These are phyloP conservation scores for Candida broadrunensis DNA, from an alignment of 805 yeast species.

Conservation along the genomic window DNA sequence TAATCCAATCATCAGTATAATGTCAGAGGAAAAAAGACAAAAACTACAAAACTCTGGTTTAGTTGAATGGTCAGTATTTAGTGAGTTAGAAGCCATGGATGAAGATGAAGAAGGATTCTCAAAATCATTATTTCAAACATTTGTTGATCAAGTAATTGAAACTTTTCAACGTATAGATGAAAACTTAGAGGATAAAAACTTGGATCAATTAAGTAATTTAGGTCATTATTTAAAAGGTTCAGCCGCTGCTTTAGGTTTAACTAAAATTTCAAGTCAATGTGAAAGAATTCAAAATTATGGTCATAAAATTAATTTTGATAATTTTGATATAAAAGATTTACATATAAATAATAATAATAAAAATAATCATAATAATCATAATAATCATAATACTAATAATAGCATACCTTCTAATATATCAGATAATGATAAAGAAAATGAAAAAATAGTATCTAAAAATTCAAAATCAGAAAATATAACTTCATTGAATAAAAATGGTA, in stretches of 20 bases:
- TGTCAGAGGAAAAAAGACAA: slow-evolving; percentile 16
- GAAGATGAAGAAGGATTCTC: slow-evolving; percentile 95
- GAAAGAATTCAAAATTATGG: slow-evolving; percentile 94
- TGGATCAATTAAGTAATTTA: slow-evolving; percentile 62
- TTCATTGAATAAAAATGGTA: neutral
- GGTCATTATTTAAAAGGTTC: slow-evolving; percentile 96
- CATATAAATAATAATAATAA: neutral
- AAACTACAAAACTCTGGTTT: slow-evolving; percentile 53
- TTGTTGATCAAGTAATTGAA: slow-evolving; percentile 82
- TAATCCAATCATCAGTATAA: slow-evolving; percentile 2
- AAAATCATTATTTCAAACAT: slow-evolving; percentile 71
- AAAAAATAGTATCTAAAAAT: neutral
- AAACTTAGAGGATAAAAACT: slow-evolving; percentile 44
- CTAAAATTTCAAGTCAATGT: slow-evolving; percentile 79
- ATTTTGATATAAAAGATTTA: slow-evolving; percentile 15
- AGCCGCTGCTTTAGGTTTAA: slow-evolving; percentile 89
- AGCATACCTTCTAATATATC: neutral
- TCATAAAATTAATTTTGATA: slow-evolving; percentile 42
- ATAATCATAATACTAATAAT: neutral
- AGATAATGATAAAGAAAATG: neutral
- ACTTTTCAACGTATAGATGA: slow-evolving; percentile 72
- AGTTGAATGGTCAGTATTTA: slow-evolving; percentile 85
- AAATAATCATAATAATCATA: neutral
- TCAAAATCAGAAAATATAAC: neutral
- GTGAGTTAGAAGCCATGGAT: slow-evolving; percentile 90